These are phyloP conservation scores for Garcia nutans DNA, from an alignment of 345 rosid genomes.

Conservation along the genomic window DNA sequence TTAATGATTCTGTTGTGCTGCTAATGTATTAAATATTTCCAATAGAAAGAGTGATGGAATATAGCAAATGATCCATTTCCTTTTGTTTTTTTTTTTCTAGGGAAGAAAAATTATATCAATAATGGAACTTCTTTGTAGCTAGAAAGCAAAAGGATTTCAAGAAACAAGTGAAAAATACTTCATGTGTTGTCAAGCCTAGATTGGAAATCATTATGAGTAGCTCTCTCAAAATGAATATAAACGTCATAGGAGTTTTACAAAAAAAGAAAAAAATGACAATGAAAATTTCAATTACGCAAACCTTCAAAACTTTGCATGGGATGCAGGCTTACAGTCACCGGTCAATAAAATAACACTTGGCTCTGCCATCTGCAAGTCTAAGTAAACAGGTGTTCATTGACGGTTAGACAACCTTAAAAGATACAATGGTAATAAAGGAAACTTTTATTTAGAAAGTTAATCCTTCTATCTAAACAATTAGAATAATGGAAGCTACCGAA, in stretches of 20 bases:
- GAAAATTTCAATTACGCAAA: background rate
- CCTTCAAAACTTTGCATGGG: too few species aligned
- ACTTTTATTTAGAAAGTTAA: too few species aligned
- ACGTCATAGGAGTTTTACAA: background rate
- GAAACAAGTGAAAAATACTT: background rate
- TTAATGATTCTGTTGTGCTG: conserved; percentile 6
- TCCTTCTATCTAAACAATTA: too few species aligned
- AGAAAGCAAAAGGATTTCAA: background rate
- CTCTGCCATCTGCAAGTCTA: background rate
- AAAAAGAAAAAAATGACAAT: background rate
- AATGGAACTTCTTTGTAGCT: background rate
- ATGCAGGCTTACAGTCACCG: too few species aligned
- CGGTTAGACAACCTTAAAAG: too few species aligned
- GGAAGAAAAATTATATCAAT: background rate
- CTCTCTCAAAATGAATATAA: background rate
- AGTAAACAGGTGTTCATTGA: background rate
- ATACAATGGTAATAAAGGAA: too few species aligned
- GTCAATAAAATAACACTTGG: too few species aligned
- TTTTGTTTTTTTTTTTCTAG: background rate
- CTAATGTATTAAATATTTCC: background rate
- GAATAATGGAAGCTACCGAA: too few species aligned
- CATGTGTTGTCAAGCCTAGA: background rate
- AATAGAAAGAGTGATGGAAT: background rate
- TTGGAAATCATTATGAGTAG: background rate
- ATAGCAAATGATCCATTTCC: background rate